Base-by-base conservation (phyloP, 1,284 basidiomycete genomes). In the Moniliella sp. region DNA sequence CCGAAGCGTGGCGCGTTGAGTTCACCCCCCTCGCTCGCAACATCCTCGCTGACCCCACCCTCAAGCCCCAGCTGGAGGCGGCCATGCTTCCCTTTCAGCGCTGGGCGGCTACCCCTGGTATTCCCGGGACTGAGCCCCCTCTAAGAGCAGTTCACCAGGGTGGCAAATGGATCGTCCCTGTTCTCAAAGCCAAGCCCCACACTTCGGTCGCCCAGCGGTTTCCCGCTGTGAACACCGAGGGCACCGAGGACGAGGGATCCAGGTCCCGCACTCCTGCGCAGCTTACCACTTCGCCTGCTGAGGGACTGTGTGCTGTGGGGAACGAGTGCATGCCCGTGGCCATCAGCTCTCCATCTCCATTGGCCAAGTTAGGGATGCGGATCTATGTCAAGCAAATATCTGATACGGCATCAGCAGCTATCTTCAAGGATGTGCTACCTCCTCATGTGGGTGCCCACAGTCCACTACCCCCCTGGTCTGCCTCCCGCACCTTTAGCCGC, bases 401-500 rank as follows among this genome's bases (percentile, higher is more conserved):
- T 2, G 55, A 58, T 16, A 42, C 41, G 11, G 53, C 48, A 5
- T 42, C 46, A 3, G 39, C 41, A 11, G 46, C 41, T 23, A 50
- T 58, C 30, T 56, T 58, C 25, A 42, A 32, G 37, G 48, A 54
- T 16, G 34, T 57, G 7, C 29, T 46, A 12, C 43, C 45, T 15
- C 36, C 40, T 29, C 43, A 36, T 18, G 38, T 35, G 5, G 30
- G 39, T 7, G 39, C 46, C 11, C 47, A 44, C 26, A 39, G 48
- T 34, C 51, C 49, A 1, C 48, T 50, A 27, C 33, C 43, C 15
- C 35, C 43, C 4, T 56, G 50, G 53, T 46, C 71, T 71, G 41
- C 0, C n/a, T 46, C 54, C 4, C 49, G 50, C 15, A 51, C 60
- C 11, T 62, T 63, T 38, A 61, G 62, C 1, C 43, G 59, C 18